Base-by-base conservation (phyloP, 768 basidiomycete genomes). In the Leccinellum albellum region DNA sequence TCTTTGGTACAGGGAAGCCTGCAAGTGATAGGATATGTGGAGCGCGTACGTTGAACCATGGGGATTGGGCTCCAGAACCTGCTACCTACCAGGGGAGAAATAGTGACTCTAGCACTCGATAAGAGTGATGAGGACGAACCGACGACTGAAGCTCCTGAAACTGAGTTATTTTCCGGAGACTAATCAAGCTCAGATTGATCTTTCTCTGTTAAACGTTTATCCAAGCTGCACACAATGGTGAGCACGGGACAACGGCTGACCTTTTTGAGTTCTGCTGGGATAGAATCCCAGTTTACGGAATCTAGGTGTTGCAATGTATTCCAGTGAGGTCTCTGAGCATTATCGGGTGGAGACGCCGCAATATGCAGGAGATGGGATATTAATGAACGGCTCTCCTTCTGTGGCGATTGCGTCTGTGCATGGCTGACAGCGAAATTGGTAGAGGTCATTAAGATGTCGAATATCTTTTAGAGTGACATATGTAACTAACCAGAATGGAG, bases 261-360 rank as follows among this genome's bases (percentile, higher is more conserved):
- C 75, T 86, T 86, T 55, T 78, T 82, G 26, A 89, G 64, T 65
- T 89, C 88, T 3, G 54, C 31, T 1, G 87, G 82, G 3, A 90
- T 67, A 3, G 78, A 75, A 14, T 84, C 81, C 88, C 87, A 89
- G 6, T 76, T 78, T 12, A 82, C 70, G 15, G 66, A 66, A 64
- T 88, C 86, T 20, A 85, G 66, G 14, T 69, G 62, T 3, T 77
- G 70, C 4, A 69, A 64, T 6, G 69, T 72, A 66, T 91, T 91
- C 66, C 77, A 85, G 23, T 71, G 64, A 4, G 89, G 88, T 48
- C 77, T 73, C 59, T 75, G 71, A 4, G 84, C 74, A 7, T 68
- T 63, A 63, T 90, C 86, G 0, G 87, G 85, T 20, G 76, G 73
- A 4, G 77, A 74, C 12, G 82, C 79, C 1, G 86, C 82, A 46